Base-by-base conservation (phyloP, 495 filamentous ascomycete species). In the Hypoxylon lienhwacheense region DNA sequence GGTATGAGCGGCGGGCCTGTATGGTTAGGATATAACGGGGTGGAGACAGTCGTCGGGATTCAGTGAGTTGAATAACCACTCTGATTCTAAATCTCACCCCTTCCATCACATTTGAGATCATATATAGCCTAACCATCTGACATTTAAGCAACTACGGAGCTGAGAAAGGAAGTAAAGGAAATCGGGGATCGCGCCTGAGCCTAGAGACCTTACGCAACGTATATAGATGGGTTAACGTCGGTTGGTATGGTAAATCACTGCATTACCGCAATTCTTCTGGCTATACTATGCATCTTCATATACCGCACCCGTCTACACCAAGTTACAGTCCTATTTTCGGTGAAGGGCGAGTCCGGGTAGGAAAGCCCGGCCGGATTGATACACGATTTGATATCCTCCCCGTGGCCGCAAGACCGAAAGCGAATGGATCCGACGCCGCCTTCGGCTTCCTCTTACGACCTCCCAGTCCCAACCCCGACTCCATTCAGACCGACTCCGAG, bases 1-100 rank as follows among this genome's bases (percentile, higher is more conserved):
- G 59, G 59, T 5, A 59, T 63, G 54, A 63, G 59, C 19, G 59
- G 59, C 1, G 54, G 54, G 1, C 59, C 59, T 5, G 59, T 63
- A n/a, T 63, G 59, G 59, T n/a, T 54, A 20, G 49, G 48, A 5
- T 63, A 37, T 29, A 34, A 43, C 6, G 59, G 59, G 1, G 47
- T 53, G 3, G 59, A 57, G 28, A 58, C 50, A 2, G 55, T 59
- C 1, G 54, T 63, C 7, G 59, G 36, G 16, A 54, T 63, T 5
- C 59, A 63, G 59, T 63, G 7, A 52, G 59, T 46, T 25, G 6
- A 12, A 0, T 12, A 28, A 10, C 15, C 4, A 19, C 34, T 24
- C 19, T 20, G 16, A 2, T 6, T 35, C 14, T 24, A 14, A 0
- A 16, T 1, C 1, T n/a, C 8, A 25, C 14, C 12, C 17, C 20